Evolutionary conservation across 202 grass and related monocot genomes (phyloP).

Genomic region (Musa balbisiana): DNA sequence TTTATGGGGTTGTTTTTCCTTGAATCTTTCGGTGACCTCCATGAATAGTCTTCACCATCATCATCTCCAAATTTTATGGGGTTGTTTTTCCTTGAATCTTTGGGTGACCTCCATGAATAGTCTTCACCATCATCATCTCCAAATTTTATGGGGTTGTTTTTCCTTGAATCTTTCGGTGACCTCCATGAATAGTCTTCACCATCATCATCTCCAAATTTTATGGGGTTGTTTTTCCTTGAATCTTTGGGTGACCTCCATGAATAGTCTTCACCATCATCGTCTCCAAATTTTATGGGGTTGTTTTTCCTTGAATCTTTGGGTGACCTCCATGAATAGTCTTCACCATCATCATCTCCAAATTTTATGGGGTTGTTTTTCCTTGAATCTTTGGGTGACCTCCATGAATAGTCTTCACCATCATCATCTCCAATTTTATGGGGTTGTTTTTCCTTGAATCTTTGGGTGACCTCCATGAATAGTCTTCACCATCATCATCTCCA

Average conservation of each 20-base stretch:
- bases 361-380: conserved; percentile 34
- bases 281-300: conserved; percentile 32
- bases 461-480: conserved; percentile 31
- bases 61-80: conserved; percentile 29
- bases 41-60: conserved; percentile 13
- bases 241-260: conserved; percentile 31
- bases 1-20: conserved; percentile 34
- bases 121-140: conserved; percentile 3
- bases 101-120: conserved; percentile 31
- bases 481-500: neutral
- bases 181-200: conserved; percentile 27
- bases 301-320: conserved; percentile 15
- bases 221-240: conserved; percentile 27
- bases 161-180: conserved; percentile 22
- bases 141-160: conserved; percentile 33
- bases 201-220: conserved; percentile 16
- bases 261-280: conserved; percentile 7
- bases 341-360: neutral
- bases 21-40: conserved; percentile 29
- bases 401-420: conserved; percentile 13
- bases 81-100: conserved; percentile 18
- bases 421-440: conserved; percentile 29
- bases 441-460: conserved; percentile 20
- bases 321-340: conserved; percentile 31
- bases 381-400: conserved; percentile 29